A percentile compares a stretch with the other conserved stretches of the same genome.
Evolutionary conservation across 805 yeast genomes (phyloP).

Genomic region (Sugiyamaella floridensis): DNA sequence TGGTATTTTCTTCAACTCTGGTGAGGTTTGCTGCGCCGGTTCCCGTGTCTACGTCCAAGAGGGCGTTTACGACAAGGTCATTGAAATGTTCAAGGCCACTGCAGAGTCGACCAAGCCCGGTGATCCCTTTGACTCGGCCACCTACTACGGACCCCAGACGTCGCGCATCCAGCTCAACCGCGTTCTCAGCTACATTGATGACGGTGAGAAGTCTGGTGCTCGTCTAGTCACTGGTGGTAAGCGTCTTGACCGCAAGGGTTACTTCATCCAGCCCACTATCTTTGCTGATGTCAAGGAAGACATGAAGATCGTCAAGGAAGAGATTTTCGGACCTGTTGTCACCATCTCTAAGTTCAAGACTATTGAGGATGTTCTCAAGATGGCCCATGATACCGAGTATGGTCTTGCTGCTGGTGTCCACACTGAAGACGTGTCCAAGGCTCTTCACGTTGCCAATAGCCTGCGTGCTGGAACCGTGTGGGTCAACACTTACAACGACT

Average conservation of each 20-base stretch:
- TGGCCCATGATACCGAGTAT: conserved; percentile 70
- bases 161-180: conserved; percentile 68
- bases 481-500: conserved; percentile 67
- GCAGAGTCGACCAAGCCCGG: conserved; percentile 48
- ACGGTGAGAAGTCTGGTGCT: conserved; percentile 82
- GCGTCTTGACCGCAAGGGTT: conserved; percentile 44
- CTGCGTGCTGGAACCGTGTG: conserved; percentile 64
- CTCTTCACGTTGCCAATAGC: conserved; percentile 54
- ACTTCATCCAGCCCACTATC: conserved; percentile 67
- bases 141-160: conserved; percentile 88
- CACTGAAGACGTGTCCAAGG: conserved; percentile 57
- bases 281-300: conserved; percentile 63
- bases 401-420: conserved; percentile 83
- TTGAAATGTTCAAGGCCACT: conserved; percentile 48
- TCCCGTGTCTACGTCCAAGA: conserved; percentile 88
- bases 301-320: conserved; percentile 68
- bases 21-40: conserved; percentile 95
- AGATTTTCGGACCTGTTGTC: conserved; percentile 86
- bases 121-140: conserved; percentile 67
- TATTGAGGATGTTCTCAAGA: conserved; percentile 58
- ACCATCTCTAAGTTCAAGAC: conserved; percentile 58
- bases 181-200: conserved; percentile 65
- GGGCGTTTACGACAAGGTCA: conserved; percentile 66
- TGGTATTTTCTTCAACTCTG: conserved; percentile 89
- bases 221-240: conserved; percentile 75